Evolutionary conservation across 1,284 basidiomycete genomes (phyloP).

Genomic region (Heterobasidion irregulare): DNA sequence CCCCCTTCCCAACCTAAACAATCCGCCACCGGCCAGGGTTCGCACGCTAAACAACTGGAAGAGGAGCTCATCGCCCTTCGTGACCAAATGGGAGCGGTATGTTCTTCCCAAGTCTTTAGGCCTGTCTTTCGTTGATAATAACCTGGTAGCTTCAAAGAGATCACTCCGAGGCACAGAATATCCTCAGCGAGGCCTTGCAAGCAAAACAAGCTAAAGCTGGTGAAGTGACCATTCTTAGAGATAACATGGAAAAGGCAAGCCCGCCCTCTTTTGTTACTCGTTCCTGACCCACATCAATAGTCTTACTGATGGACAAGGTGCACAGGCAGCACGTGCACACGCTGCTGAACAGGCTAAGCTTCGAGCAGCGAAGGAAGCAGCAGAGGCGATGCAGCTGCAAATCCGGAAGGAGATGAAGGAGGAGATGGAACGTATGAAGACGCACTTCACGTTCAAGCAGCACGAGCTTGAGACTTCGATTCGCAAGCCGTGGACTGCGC

Average conservation of each 20-base stretch:
- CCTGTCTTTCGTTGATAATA: constrained; percentile 4
- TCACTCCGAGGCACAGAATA: constrained; percentile 34
- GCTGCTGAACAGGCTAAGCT: constrained; percentile 46
- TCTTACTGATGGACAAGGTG: neutral
- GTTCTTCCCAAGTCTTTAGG: neutral
- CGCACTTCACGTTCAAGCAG: constrained; percentile 68
- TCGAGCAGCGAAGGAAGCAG: constrained; percentile 36
- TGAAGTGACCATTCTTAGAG: constrained; percentile 52
- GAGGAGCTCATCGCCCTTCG: neutral
- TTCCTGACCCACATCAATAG: too few relatives aligned
- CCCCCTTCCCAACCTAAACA: neutral
- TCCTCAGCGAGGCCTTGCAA: constrained; percentile 35
- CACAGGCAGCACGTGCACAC: constrained; percentile 53
- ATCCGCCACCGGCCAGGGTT: neutral
- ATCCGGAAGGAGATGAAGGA: constrained; percentile 52
- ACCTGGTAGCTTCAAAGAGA: constrained; percentile 37
- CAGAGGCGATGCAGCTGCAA: constrained; percentile 40
- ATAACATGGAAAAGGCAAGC: constrained; percentile 45
- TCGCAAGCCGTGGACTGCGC: constrained; percentile 41
- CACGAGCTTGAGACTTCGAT: constrained; percentile 57
- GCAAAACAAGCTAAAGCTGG: constrained; percentile 50
- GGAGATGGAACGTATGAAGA: constrained; percentile 63
- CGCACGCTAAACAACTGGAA: neutral
- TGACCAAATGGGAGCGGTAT: constrained; percentile 8
- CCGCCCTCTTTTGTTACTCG: neutral